Evolutionary conservation across 1,284 basidiomycete genomes (phyloP), one percentile per base, ranked within the genome.

Genomic region (Cystobasidium slooffiae): DNA sequence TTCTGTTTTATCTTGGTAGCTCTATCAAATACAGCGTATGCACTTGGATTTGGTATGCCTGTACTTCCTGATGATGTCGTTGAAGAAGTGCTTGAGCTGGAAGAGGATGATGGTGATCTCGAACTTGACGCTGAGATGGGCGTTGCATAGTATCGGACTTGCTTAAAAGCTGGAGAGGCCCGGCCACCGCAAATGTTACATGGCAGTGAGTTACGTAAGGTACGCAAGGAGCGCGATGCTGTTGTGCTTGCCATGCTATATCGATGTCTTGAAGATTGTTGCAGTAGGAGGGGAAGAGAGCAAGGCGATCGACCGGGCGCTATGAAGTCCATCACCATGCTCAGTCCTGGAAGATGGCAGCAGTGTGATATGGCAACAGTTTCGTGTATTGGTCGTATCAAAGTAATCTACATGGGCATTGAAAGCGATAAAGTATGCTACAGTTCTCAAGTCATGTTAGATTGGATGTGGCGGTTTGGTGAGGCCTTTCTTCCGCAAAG

Each of bases 1-100:
- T 88, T 90, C 83, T 99, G 96, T 10, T 88, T 81, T 47, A 84
- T 85, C 83, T 99, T 99, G n/a, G 86, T 88, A 59, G 86, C 83
- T 59, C 95, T 88, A 82, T 99, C 95, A 80, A 99, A 99, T 24
- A 98, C 88, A 73, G 70, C 70, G 62, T 81, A 79, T 12, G 80
- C 73, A 43, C 49, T 70, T 51, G 75, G 52, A 22, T 64, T 75
- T 12, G 69, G 69, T 46, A 73, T 66, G 24, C 55, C 55, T 56
- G 55, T 37, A 22, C 52, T 24, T 14, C 64, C 37, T 14, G 64
- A 67, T 22, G 63, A 53, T 16, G 55, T 22, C 16, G 16, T 56
- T 56, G 18, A 20, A 24, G 16, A 12, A 2, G 18, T 24, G 46
- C 63, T 65, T 20, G 63, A 55, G 16, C 44, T 65, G 1, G 68